Percentiles rank a stretch among this genome's conserved stretches.
Evolutionary conservation across 192 early-diverging fungal species (phyloP).

Genomic region (Linnemannia elongata): DNA sequence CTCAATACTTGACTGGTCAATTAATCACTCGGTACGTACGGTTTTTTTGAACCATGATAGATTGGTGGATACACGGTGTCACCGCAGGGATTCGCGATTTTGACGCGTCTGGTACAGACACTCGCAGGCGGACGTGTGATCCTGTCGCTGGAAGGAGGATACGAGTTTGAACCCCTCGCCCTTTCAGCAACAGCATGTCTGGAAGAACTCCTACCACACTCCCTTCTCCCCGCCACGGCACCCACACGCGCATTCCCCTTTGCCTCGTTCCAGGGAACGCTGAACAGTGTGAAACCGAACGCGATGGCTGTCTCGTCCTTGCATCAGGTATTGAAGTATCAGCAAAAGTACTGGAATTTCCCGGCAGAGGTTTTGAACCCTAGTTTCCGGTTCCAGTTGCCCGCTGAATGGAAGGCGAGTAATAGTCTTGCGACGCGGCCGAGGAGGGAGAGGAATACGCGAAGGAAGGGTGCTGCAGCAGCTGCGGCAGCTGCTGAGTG

Average conservation of each 20-base stretch:
- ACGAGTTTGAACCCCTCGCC: slow-evolving; percentile 63
- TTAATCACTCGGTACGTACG: not conserved
- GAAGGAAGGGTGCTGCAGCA: slow-evolving; percentile 17
- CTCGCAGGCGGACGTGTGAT: slow-evolving; percentile 78
- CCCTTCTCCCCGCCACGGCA: slow-evolving; percentile 31
- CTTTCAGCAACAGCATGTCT: slow-evolving; percentile 58
- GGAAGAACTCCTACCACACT: slow-evolving; percentile 56
- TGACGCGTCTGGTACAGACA: slow-evolving; percentile 73
- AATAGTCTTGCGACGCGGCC: slow-evolving; percentile 63
- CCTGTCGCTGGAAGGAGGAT: slow-evolving; percentile 74
- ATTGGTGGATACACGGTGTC: slow-evolving; percentile 78
- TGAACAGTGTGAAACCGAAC: slow-evolving; percentile 65
- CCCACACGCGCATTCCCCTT: slow-evolving; percentile 48
- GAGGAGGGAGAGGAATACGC: slow-evolving; percentile 49
- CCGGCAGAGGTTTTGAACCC: slow-evolving; percentile 52
- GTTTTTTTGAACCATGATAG: slow-evolving; percentile 22
- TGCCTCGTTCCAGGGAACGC: slow-evolving; percentile 56
- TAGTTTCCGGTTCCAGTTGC: slow-evolving; percentile 61
- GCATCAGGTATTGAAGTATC: slow-evolving; percentile 54
- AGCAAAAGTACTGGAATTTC: slow-evolving; percentile 65
- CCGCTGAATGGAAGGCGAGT: slow-evolving; percentile 60
- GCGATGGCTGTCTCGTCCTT: slow-evolving; percentile 57
- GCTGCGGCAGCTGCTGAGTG: not conserved
- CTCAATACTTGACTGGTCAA: not conserved
- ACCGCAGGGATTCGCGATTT: slow-evolving; percentile 74